Evolutionary conservation across 805 yeast species (phyloP).

Genomic region (Saccharomycopsis sp.): DNA sequence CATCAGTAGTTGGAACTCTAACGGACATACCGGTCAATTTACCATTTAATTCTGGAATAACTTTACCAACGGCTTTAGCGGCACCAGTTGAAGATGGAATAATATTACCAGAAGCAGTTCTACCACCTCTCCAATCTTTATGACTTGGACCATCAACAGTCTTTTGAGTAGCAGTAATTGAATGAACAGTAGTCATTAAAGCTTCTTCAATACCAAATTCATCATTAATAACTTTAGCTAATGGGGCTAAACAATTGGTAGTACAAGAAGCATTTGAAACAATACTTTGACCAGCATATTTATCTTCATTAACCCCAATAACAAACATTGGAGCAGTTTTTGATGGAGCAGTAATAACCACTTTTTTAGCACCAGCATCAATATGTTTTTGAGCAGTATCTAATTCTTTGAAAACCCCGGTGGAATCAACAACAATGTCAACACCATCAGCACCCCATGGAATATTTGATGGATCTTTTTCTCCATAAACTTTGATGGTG

Average conservation of each 20-base stretch:
- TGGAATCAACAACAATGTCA: constrained; percentile 83
- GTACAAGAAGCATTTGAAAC: constrained; percentile 93
- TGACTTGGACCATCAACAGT: constrained; percentile 95
- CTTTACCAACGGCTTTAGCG: constrained; percentile 96
- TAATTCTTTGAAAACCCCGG: constrained; percentile 82
- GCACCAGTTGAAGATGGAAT: constrained; percentile 96
- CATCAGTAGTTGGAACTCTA: constrained; percentile 91
- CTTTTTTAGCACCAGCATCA: constrained; percentile 91
- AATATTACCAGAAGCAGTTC: constrained; percentile 92
- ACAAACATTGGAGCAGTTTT: constrained; percentile 94
- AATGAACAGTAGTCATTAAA: constrained; percentile 93
- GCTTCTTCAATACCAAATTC: constrained; percentile 82
- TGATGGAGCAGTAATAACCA: constrained; percentile 89
- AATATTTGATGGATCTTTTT: constrained; percentile 74
- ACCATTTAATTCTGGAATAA: constrained; percentile 82
- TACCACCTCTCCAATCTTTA: constrained; percentile 98
- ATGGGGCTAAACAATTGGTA: constrained; percentile 91
- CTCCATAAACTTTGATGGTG: constrained; percentile 41
- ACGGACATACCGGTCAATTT: constrained; percentile 90
- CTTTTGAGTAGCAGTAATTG: constrained; percentile 94
- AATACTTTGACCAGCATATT: constrained; percentile 66
- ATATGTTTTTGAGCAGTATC: constrained; percentile 80
- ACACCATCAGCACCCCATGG: constrained; percentile 85
- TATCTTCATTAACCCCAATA: constrained; percentile 77
- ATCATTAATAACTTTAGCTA: constrained; percentile 84